These are phyloP conservation scores for Rhododendron williamsianum DNA, from an alignment of 148 eudicot genomes.

Conservation along the genomic window DNA sequence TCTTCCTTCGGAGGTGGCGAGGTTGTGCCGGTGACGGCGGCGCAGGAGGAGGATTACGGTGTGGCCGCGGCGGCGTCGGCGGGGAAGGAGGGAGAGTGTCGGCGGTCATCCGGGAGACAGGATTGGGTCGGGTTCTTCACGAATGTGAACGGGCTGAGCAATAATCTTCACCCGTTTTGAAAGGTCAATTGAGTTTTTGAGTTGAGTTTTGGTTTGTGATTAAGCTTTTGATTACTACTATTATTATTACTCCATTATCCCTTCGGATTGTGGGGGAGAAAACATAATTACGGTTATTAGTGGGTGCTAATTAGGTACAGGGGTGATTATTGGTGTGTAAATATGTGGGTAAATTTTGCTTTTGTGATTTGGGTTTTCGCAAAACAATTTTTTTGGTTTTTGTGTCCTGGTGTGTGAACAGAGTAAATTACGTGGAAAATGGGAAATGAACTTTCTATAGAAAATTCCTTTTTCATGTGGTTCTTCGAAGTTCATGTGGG, in stretches of 20 bases:
- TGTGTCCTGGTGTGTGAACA: not conserved
- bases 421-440: not conserved
- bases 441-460: not conserved
- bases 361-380: not conserved
- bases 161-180: conserved; percentile 40
- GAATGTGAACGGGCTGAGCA: conserved; percentile 48
- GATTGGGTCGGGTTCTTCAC: conserved; percentile 53
- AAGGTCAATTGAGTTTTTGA: not conserved
- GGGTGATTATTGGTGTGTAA: not conserved
- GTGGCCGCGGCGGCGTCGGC: not conserved
- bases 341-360: not conserved
- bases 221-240: not conserved
- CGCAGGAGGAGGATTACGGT: not conserved
- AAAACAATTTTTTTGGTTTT: not conserved
- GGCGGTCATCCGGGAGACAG: conserved; percentile 38
- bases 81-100: conserved; percentile 15
- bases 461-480: not conserved
- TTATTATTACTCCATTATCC: not conserved
- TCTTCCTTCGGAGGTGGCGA: conserved; percentile 9
- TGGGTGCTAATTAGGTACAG: not conserved
- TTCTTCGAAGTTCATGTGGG: not conserved
- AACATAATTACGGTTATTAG: not conserved
- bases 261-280: not conserved
- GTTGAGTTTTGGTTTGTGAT: not conserved
- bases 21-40: not conserved